Evolutionary conservation across 192 early-diverging fungal species (phyloP).

Genomic region (Phycomyces nitens): DNA sequence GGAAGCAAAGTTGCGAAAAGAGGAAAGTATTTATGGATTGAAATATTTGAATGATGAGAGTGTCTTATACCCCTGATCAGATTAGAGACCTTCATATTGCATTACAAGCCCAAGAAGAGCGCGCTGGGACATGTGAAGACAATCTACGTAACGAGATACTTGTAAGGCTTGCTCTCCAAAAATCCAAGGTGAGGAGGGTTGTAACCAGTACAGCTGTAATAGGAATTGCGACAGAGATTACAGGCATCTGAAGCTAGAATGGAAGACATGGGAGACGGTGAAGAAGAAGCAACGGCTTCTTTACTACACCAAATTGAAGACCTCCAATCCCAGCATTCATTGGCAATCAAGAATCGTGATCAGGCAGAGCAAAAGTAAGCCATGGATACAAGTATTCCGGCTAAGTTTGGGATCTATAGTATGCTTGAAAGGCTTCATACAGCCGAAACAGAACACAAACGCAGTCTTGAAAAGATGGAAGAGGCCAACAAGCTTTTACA

Average conservation of each 20-base stretch:
- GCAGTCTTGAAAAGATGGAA: conserved; percentile 36
- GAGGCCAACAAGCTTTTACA: conserved; percentile 14
- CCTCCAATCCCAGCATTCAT: conserved; percentile 40
- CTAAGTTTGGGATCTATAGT: conserved; percentile 2
- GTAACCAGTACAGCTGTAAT: background rate
- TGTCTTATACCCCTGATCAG: conserved; percentile 10
- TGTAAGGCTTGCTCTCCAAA: conserved; percentile 15
- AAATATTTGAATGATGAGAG: conserved; percentile 1
- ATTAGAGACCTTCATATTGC: conserved; percentile 44
- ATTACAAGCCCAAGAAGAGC: conserved; percentile 38
- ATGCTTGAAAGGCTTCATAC: conserved; percentile 16
- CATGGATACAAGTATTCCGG: background rate
- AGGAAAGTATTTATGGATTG: conserved; percentile 2
- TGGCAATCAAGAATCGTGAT: conserved; percentile 41
- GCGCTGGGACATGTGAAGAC: conserved; percentile 42
- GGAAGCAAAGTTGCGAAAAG: conserved; percentile 29
- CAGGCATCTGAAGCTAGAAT: conserved; percentile 38
- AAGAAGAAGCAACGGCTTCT: conserved; percentile 44
- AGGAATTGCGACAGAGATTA: conserved; percentile 37
- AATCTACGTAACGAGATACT: conserved; percentile 36
- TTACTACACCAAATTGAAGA: conserved; percentile 44
- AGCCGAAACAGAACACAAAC: conserved; percentile 21
- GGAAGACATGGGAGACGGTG: conserved; percentile 33
- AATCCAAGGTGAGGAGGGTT: too few species aligned
- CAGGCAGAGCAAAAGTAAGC: conserved; percentile 39